These are phyloP conservation scores for Cavenderia fasciculata DNA, from an alignment of 78 protist genomes.

Conservation along the genomic window DNA sequence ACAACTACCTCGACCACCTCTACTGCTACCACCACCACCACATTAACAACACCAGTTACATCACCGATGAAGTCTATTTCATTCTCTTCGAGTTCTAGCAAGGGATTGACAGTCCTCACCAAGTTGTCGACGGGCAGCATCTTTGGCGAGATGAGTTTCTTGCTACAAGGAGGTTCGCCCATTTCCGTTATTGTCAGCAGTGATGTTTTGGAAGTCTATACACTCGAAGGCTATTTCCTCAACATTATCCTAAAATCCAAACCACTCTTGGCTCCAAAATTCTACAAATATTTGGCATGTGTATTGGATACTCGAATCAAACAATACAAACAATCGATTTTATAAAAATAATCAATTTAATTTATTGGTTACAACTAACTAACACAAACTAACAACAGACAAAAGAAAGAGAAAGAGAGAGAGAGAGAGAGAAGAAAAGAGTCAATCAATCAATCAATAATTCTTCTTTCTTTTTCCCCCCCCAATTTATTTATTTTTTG, in stretches of 20 bases:
- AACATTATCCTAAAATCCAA: conserved; percentile 69
- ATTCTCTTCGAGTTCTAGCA: not conserved
- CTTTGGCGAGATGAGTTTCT: conserved; percentile 80
- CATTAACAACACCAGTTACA: not conserved
- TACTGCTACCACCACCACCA: not conserved
- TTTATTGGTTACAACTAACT: too few relatives aligned
- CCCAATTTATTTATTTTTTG: too few relatives aligned
- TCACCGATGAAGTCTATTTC: not conserved
- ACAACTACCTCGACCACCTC: not conserved
- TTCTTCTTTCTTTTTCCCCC: too few relatives aligned
- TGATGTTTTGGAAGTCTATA: conserved; percentile 72
- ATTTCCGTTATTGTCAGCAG: conserved; percentile 66
- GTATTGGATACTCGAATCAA: conserved; percentile 47
- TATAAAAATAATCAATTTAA: too few relatives aligned
- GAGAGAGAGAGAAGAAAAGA: too few relatives aligned
- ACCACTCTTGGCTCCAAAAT: conserved; percentile 68
- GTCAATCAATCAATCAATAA: too few relatives aligned
- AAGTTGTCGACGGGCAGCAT: conserved; percentile 37
- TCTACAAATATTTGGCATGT: conserved; percentile 79
- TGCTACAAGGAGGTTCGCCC: conserved; percentile 51
- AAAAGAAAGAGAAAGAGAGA: too few relatives aligned
- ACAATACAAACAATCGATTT: conserved; percentile 20
- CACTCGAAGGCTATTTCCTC: conserved; percentile 72
- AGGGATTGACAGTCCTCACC: not conserved
- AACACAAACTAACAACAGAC: too few relatives aligned